Evolutionary conservation across 1,284 basidiomycete species (phyloP), one percentile per base, ranked within the genome.

Genomic region (Ustilago nuda): DNA sequence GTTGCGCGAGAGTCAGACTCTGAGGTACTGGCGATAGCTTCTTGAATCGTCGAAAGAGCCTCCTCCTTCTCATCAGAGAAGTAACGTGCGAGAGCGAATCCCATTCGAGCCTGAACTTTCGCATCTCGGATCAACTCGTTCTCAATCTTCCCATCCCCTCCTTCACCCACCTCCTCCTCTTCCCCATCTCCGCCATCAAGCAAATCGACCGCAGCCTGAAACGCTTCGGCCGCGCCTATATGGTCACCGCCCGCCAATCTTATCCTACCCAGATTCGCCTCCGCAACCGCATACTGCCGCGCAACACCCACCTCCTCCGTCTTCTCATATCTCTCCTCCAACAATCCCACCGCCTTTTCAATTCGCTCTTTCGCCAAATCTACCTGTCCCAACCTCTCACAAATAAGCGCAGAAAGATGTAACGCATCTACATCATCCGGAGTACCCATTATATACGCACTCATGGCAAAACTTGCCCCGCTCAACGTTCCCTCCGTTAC

Each of bases 321-420:
- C 58, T 92, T 90, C 85, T 99, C 97, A 86, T 98, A 99, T 35
- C 90, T 89, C 2, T 91, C 89, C 86, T 99, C 97, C 27, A 99
- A 88, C 13, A 95, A 88, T 1, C 87, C 72, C 5, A 93, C 92
- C 4, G 92, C 91, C 45, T 90, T 89, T n/a, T 88, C 87, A 23
- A 92, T 88, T 41, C 91, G 88, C 48, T 88, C 87, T 19, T 88
- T 87, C 0, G 91, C 93, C 35, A 91, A 88, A 15, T 91, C 90
- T 23, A 89, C 81, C 57, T 94, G 91, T 4, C 92, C 92, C 3
- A 98, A 87, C 56, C 91, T 89, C 85, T 99, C 97, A 80, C 92
- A 93, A 23, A 98, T 88, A 12, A 99, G 89, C 0, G 91, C 93
- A 59, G 93, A 91, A 6, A 99, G 90, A 86, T 99, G 94, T 35